phyloP scores from a whole-genome alignment of 2,329 filamentous ascomycete species.

The Pseudopithomyces chartarum region DNA sequence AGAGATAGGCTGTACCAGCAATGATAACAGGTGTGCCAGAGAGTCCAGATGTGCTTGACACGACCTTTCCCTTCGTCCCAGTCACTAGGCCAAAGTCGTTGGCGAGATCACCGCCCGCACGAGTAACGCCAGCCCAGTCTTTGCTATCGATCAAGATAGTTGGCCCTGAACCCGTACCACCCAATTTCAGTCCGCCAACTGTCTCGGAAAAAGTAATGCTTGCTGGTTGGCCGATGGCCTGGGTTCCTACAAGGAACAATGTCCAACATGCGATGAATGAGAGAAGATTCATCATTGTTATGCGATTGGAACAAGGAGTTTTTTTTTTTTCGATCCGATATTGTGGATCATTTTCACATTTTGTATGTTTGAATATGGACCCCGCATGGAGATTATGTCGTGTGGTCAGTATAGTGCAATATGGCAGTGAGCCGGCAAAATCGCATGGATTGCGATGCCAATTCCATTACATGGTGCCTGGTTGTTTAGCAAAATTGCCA shows the following conservation, averaged over 20 bases:
- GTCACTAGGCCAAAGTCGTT: conserved; percentile 70
- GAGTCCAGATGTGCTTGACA: conserved; percentile 16
- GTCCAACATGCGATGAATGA: conserved; percentile 4
- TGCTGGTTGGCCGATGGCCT: conserved; percentile 23
- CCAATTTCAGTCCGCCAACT: conserved; percentile 22
- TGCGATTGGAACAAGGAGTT: too few species aligned
- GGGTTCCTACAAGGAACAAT: background rate
- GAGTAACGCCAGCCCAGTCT: conserved; percentile 69
- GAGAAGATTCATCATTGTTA: conserved; percentile 13
- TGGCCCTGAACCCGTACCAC: conserved; percentile 19
- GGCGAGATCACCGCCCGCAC: conserved; percentile 68
- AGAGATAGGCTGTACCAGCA: conserved; percentile 50
- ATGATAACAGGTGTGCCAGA: conserved; percentile 57
- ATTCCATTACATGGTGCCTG: background rate
- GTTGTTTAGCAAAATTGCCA: too few species aligned
- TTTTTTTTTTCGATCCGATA: too few species aligned
- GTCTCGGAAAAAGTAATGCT: conserved; percentile 25
- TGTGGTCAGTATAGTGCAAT: background rate
- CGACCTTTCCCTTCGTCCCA: conserved; percentile 60
- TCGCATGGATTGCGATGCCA: background rate
- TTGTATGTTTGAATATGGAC: background rate
- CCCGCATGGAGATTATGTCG: background rate
- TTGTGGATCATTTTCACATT: background rate
- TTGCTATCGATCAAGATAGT: conserved; percentile 32
- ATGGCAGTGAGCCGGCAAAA: background rate